A percentile compares a stretch with the other conserved stretches of the same genome.
Conservation (phyloP, 1,284 basidiomycete species). For the Kwoniella shivajii region DNA sequence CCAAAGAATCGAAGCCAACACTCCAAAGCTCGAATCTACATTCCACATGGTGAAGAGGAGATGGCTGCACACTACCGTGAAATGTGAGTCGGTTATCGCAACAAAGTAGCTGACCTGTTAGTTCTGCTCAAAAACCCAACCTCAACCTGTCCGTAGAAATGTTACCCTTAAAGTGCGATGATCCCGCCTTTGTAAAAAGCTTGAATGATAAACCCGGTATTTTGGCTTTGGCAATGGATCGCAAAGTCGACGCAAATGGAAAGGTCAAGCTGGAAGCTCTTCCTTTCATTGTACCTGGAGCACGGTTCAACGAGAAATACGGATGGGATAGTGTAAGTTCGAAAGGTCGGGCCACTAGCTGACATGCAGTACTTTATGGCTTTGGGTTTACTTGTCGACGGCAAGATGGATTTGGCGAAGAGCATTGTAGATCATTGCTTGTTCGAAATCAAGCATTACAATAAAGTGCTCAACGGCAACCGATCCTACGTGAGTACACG, state of each 20-base stretch:
- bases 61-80: conserved; percentile 89
- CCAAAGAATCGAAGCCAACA: conserved; percentile 91
- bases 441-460: conserved; percentile 97
- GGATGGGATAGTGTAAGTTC: conserved; percentile 50
- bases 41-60: conserved; percentile 85
- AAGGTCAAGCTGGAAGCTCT: conserved; percentile 84
- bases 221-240: conserved; percentile 87
- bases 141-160: conserved; percentile 89
- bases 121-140: conserved; percentile 70
- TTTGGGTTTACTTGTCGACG: conserved; percentile 89
- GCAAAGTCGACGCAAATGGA: conserved; percentile 73
- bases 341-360: not conserved
- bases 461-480: conserved; percentile 65
- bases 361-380: conserved; percentile 50
- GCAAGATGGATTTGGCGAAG: conserved; percentile 88
- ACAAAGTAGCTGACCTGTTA: conserved; percentile 14
- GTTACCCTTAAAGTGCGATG: conserved; percentile 80
- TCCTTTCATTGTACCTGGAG: conserved; percentile 95
- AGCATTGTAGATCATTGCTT: conserved; percentile 98
- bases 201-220: conserved; percentile 92
- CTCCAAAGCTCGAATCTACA: conserved; percentile 87
- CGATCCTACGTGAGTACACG: conserved; percentile 46
- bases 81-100: conserved; percentile 44
- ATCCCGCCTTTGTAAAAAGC: conserved; percentile 86
- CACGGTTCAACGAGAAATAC: conserved; percentile 91